Percentiles rank a stretch among this genome's conserved stretches.
These are phyloP conservation scores for Pachyrhizus erosus DNA, from an alignment of 306 rosid genomes.

Conservation along the genomic window DNA sequence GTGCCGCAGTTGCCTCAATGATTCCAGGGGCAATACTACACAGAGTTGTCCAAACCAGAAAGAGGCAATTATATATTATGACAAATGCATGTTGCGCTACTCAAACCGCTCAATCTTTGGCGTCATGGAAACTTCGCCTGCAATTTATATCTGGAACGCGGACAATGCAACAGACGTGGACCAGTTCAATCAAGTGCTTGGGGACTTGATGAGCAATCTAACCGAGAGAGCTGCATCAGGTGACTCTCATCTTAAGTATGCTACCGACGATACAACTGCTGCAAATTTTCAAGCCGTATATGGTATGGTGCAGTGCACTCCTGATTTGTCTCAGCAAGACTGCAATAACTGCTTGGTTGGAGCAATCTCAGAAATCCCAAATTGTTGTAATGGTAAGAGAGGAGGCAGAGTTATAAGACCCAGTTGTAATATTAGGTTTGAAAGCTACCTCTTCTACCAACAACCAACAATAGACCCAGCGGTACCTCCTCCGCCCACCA, in stretches of 20 bases:
- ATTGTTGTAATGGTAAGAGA: background rate
- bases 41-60: constrained; percentile 9
- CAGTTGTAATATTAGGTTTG: background rate
- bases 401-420: background rate
- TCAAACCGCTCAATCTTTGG: background rate
- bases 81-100: background rate
- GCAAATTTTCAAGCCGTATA: background rate
- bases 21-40: background rate
- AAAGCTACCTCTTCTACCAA: background rate
- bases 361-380: background rate
- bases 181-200: background rate
- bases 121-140: background rate
- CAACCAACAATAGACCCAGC: background rate
- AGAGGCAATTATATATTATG: background rate
- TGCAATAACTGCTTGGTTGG: constrained; percentile 38
- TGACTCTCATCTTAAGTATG: constrained; percentile 35
- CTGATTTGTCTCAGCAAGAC: constrained; percentile 28
- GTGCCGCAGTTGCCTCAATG: background rate
- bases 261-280: background rate
- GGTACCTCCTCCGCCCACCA: background rate
- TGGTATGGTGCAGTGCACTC: constrained; percentile 51
- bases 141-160: rapidly evolving
- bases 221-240: background rate
- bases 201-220: background rate
- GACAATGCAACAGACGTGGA: background rate